These are phyloP conservation scores for Talaromyces sp. DNA, from an alignment of 2,329 filamentous ascomycete genomes.

Conservation along the genomic window DNA sequence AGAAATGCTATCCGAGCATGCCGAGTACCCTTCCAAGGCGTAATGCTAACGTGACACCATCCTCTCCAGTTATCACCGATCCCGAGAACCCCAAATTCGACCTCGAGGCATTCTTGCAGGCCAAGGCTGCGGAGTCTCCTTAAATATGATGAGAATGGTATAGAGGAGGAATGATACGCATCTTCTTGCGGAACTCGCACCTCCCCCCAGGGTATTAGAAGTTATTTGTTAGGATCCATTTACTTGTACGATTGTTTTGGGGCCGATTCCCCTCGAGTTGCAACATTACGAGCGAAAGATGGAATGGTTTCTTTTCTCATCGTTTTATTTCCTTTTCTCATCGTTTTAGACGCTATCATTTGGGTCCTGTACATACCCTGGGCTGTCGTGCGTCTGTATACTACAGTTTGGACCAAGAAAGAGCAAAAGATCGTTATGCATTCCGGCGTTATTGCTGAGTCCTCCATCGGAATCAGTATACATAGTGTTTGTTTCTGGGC, in stretches of 20 bases:
- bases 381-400: conserved; percentile 43
- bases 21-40: conserved; percentile 7
- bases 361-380: conserved; percentile 48
- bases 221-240: conserved; percentile 37
- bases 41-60: conserved; percentile 11
- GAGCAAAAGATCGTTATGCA: conserved; percentile 42
- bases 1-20: conserved; percentile 4
- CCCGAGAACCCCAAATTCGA: conserved; percentile 89
- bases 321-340: conserved; percentile 33
- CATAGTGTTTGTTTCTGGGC: conserved; percentile 1
- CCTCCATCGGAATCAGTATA: conserved; percentile 1
- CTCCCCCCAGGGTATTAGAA: conserved; percentile 38
- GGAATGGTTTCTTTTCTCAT: conserved; percentile 40
- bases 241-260: conserved; percentile 48
- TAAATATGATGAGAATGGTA: conserved; percentile 30
- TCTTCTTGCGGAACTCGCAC: conserved; percentile 36
- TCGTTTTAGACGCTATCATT: conserved; percentile 43
- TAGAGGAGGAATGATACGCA: conserved; percentile 35
- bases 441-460: conserved; percentile 27
- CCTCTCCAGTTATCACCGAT: conserved; percentile 67
- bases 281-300: conserved; percentile 46
- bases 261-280: conserved; percentile 42
- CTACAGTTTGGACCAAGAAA: conserved; percentile 40
- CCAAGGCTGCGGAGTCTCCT: conserved; percentile 54
- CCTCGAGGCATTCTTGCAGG: conserved; percentile 78